Evolutionary conservation across 2,329 filamentous ascomycete genomes (phyloP).

Genomic region (Penicillium sp.): DNA sequence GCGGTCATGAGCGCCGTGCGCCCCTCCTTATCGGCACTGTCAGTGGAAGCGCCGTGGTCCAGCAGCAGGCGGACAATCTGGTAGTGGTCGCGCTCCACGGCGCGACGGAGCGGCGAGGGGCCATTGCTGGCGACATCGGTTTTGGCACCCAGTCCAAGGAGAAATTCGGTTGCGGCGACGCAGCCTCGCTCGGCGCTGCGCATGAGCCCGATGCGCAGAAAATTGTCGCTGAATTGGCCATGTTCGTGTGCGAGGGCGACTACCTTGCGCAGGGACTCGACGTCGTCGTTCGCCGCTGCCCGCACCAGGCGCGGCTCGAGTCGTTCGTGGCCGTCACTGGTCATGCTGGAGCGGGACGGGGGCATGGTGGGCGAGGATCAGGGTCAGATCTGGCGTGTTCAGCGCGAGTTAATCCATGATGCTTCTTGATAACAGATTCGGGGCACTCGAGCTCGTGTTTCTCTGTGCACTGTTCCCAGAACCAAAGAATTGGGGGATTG

Average conservation of each 20-base stretch:
- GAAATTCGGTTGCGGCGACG: slow-evolving; percentile 31
- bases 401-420: too few relatives aligned
- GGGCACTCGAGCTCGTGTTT: too few relatives aligned
- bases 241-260: slow-evolving; percentile 34
- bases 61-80: slow-evolving; percentile 48
- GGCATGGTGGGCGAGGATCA: slow-evolving; percentile 23
- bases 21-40: slow-evolving; percentile 46
- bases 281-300: slow-evolving; percentile 39
- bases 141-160: slow-evolving; percentile 41
- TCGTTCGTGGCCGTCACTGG: slow-evolving; percentile 38
- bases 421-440: too few relatives aligned
- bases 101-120: slow-evolving; percentile 36
- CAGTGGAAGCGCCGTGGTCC: slow-evolving; percentile 33
- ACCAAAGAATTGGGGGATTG: too few relatives aligned
- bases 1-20: slow-evolving; percentile 46
- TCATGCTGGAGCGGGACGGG: slow-evolving; percentile 33
- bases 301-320: slow-evolving; percentile 44
- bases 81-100: slow-evolving; percentile 41
- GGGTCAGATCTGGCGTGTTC: too few relatives aligned
- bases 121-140: slow-evolving; percentile 34
- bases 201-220: slow-evolving; percentile 42
- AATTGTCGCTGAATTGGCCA: slow-evolving; percentile 38
- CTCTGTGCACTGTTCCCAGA: too few relatives aligned
- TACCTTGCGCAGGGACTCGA: slow-evolving; percentile 32
- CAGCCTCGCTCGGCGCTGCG: slow-evolving; percentile 41